A percentile compares a stretch with the other conserved stretches of the same genome.
Evolutionary conservation across 345 rosid species (phyloP).

Genomic region (Theobroma cacao): DNA sequence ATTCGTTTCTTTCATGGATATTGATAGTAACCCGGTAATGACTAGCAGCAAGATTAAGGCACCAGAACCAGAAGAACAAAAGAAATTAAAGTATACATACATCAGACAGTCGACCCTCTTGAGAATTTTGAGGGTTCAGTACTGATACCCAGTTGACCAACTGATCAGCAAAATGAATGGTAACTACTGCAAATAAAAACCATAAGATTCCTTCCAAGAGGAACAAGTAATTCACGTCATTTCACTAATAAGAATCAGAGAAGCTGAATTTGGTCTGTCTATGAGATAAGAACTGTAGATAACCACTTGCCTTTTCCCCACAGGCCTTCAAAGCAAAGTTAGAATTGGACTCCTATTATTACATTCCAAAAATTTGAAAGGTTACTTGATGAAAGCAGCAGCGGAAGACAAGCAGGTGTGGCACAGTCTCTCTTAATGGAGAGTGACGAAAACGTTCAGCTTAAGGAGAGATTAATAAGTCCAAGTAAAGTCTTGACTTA

Average conservation of each 20-base stretch:
- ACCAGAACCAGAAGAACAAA: not conserved
- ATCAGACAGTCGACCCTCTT: not conserved
- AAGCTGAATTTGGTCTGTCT: not conserved
- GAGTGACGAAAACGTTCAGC: not conserved
- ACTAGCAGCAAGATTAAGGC: not conserved
- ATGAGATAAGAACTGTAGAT: not conserved
- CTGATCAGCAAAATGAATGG: not conserved
- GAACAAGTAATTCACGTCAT: not conserved
- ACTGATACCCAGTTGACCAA: not conserved
- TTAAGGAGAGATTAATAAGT: slow-evolving; percentile 7
- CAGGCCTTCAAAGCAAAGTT: not conserved
- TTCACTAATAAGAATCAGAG: not conserved
- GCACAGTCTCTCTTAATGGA: not conserved
- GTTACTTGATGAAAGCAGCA: too few species aligned
- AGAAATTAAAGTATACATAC: too few species aligned
- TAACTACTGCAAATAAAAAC: not conserved
- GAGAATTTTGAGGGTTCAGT: not conserved
- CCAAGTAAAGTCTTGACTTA: slow-evolving; percentile 29
- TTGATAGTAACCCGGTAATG: not conserved
- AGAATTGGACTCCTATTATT: not conserved
- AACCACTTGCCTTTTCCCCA: not conserved
- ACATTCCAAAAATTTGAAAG: not conserved
- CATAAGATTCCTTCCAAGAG: not conserved
- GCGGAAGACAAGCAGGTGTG: not conserved
- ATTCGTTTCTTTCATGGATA: not conserved